These are phyloP conservation scores for Colletotrichum euphorbiae DNA, from an alignment of 2,329 filamentous ascomycete genomes.

Conservation along the genomic window DNA sequence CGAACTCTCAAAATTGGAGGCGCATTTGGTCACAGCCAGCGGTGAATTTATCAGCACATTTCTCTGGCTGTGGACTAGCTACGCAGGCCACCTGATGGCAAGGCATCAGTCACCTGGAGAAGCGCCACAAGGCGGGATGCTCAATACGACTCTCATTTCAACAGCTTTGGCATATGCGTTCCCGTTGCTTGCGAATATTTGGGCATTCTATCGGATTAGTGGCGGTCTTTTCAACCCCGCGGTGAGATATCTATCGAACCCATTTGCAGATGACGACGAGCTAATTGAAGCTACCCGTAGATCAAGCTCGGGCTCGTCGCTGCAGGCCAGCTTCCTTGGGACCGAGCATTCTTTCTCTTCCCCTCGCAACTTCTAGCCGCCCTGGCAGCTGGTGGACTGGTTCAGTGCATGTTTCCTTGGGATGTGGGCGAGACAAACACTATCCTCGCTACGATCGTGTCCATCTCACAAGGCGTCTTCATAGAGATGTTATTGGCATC, in stretches of 20 bases:
- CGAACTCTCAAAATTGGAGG: not conserved
- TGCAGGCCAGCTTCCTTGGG: slow-evolving; percentile 64
- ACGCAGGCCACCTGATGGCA: slow-evolving; percentile 53
- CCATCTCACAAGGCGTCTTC: slow-evolving; percentile 69
- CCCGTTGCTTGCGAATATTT: slow-evolving; percentile 65
- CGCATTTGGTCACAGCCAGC: slow-evolving; percentile 52
- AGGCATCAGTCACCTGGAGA: not conserved
- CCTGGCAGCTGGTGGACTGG: slow-evolving; percentile 71
- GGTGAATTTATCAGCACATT: slow-evolving; percentile 66
- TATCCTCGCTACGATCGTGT: not conserved
- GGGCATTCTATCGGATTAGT: slow-evolving; percentile 67
- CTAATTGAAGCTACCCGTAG: no score
- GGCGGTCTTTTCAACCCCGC: slow-evolving; percentile 62
- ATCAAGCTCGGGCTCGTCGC: slow-evolving; percentile 68
- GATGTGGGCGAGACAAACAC: slow-evolving; percentile 60
- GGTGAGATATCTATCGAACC: not conserved
- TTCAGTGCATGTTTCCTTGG: slow-evolving; percentile 64
- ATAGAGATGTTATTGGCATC: slow-evolving; percentile 75
- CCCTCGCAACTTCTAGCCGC: slow-evolving; percentile 68
- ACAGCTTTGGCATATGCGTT: slow-evolving; percentile 61
- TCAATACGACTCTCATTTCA: slow-evolving; percentile 51
- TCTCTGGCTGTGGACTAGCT: slow-evolving; percentile 61
- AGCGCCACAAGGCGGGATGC: slow-evolving; percentile 51
- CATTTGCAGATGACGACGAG: no score
- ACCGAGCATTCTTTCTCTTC: slow-evolving; percentile 64